Conservation (phyloP, 2,329 filamentous ascomycete genomes). For the Cladobotryum protrusum region DNA sequence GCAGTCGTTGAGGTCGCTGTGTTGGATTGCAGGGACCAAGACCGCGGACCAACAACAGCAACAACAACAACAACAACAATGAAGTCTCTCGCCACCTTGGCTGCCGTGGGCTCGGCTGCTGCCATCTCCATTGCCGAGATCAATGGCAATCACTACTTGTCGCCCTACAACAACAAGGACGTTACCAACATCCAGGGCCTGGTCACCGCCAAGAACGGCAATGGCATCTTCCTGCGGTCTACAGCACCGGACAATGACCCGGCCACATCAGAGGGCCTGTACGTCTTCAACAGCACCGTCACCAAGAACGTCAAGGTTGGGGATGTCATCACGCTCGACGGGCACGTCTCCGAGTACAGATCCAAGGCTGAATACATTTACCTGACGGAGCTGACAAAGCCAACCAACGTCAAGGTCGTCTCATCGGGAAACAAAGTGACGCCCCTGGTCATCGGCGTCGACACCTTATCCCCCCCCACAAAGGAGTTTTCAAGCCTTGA, state of each 20-base stretch:
- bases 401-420: constrained; percentile 46
- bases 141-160: constrained; percentile 60
- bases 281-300: constrained; percentile 52
- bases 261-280: constrained; percentile 58
- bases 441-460: constrained; percentile 55
- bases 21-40: too few relatives aligned
- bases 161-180: constrained; percentile 49
- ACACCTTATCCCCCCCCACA: constrained; percentile 52
- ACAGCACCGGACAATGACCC: constrained; percentile 48
- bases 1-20: too few relatives aligned
- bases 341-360: constrained; percentile 53
- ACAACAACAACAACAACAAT: background rate
- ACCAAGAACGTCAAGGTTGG: constrained; percentile 51
- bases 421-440: constrained; percentile 48
- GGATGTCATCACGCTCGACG: constrained; percentile 55
- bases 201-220: constrained; percentile 56
- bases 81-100: constrained; percentile 16
- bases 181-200: constrained; percentile 57
- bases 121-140: constrained; percentile 53
- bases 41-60: too few relatives aligned
- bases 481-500: constrained; percentile 57
- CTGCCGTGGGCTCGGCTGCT: constrained; percentile 23
- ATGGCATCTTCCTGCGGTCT: constrained; percentile 60
- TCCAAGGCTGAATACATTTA: constrained; percentile 52
- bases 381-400: constrained; percentile 56